These are phyloP conservation scores for Blastobotrys arbuscula DNA, from an alignment of 1,139 yeast genomes.

Conservation along the genomic window DNA sequence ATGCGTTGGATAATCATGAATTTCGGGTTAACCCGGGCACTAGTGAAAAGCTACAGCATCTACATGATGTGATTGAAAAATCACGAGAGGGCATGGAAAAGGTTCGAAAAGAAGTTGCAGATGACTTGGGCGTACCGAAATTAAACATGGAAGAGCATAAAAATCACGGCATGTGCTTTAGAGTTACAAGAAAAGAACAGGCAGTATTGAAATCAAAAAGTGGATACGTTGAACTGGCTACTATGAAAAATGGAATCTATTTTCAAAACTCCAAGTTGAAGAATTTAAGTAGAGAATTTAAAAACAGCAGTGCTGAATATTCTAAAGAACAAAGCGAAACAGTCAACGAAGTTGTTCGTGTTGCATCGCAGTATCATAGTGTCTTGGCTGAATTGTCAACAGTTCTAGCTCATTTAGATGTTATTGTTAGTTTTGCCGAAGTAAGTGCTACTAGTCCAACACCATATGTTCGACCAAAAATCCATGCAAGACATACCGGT, in stretches of 20 bases:
- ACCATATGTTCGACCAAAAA: slow-evolving; percentile 69
- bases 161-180: slow-evolving; percentile 88
- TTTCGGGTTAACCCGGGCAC: slow-evolving; percentile 86
- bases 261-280: slow-evolving; percentile 70
- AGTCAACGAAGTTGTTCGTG: slow-evolving; percentile 73
- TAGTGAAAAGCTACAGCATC: slow-evolving; percentile 64
- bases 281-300: slow-evolving; percentile 54
- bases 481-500: slow-evolving; percentile 51
- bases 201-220: slow-evolving; percentile 58
- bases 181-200: slow-evolving; percentile 87
- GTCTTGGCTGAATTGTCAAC: slow-evolving; percentile 64
- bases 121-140: slow-evolving; percentile 76
- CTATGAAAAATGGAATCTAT: slow-evolving; percentile 91
- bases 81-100: slow-evolving; percentile 51
- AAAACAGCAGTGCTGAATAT: slow-evolving; percentile 58
- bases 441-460: slow-evolving; percentile 78
- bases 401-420: slow-evolving; percentile 72
- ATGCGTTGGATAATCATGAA: slow-evolving; percentile 71
- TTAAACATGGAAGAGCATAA: slow-evolving; percentile 82
- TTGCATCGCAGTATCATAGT: slow-evolving; percentile 74
- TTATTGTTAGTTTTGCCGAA: slow-evolving; percentile 78
- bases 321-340: slow-evolving; percentile 68
- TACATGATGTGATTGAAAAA: slow-evolving; percentile 52
- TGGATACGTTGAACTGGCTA: slow-evolving; percentile 70
- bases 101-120: slow-evolving; percentile 61